Evolutionary conservation across 2,329 filamentous ascomycete genomes (phyloP), one percentile per base, ranked within the genome.

Genomic region (Fonsecaea erecta): DNA sequence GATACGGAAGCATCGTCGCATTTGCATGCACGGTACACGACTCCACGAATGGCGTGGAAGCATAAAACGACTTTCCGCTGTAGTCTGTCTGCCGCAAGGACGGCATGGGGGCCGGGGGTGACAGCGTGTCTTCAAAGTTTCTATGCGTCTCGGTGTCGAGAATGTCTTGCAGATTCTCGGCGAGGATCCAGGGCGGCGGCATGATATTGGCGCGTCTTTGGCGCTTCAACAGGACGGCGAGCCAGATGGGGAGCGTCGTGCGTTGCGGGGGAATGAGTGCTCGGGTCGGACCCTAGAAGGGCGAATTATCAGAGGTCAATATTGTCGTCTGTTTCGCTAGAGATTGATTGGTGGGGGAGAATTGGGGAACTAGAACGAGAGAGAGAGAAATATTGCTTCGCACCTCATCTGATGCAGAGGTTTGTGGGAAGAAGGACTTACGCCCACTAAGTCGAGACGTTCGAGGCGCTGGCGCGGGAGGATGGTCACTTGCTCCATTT

Each of bases 401-500:
- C 58, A 65, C 67, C 64, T 67, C 69, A 70, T 65, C 63, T 70
- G 56, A 74, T 65, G 73, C 69, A 75, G 69, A 58, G 68, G 68
- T 40, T 8, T 40, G 67, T 64, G 55, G 64, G 73, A 72, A 73
- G 73, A 72, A 73, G 74, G 65, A 86, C 90, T 82, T 83, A 98
- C 95, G 70, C 90, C 88, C 62, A 99, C 86, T 68, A 99, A 85
- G 72, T 91, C 85, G 68, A 99, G 90, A 71, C 87, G 87, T 71
- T 97, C 93, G 60, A 99, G 88, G 69, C 91, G 87, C 77, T 98
- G 93, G 60, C 95, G 91, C 37, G 95, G 95, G 56, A 98, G 88
- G 24, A 99, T 86, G 0, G 93, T 97, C 62, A 99, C 90, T 73
- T 92, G 86, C 81, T 98, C 94, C 93, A 97, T 98, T 81, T 99